Conservation (phyloP, 2,329 filamentous ascomycete genomes). For the Paraconiothyrium brasiliense region DNA sequence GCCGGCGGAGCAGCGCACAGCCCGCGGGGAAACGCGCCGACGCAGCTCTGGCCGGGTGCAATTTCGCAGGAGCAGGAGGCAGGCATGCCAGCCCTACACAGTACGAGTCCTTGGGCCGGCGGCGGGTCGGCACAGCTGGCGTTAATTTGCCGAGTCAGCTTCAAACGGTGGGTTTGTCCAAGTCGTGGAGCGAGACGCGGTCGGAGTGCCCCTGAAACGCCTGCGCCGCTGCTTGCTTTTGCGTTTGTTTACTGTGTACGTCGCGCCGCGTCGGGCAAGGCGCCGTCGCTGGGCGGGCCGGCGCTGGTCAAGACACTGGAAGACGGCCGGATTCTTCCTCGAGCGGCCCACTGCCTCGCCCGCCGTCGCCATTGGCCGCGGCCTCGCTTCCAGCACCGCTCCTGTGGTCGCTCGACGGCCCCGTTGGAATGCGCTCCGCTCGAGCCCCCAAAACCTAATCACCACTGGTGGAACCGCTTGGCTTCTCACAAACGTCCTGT, state of each 20-base stretch:
- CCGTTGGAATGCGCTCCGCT: constrained; percentile 5
- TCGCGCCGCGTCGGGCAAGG: not conserved
- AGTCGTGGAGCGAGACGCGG: not conserved
- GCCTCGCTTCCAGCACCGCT: not conserved
- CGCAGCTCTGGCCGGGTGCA: constrained; percentile 8
- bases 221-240: not conserved
- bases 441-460: not conserved
- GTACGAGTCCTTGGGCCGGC: constrained; percentile 8
- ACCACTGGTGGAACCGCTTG: constrained; percentile 7
- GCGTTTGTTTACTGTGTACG: not conserved
- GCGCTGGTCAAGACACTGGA: not conserved
- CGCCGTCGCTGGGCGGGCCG: not conserved
- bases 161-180: constrained; percentile 21
- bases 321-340: not conserved
- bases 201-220: constrained; percentile 19
- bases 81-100: constrained; percentile 14
- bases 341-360: not conserved
- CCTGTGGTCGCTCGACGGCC: not conserved
- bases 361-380: not conserved
- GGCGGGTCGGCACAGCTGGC: constrained; percentile 15
- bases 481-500: constrained; percentile 9
- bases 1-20: constrained; percentile 16
- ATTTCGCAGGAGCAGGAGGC: constrained; percentile 14
- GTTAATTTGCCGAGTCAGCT: constrained; percentile 32
- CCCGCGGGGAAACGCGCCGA: constrained; percentile 19